Evolutionary conservation across 2,329 filamentous ascomycete species (phyloP).

Genomic region (Epicoccum sorghinum): DNA sequence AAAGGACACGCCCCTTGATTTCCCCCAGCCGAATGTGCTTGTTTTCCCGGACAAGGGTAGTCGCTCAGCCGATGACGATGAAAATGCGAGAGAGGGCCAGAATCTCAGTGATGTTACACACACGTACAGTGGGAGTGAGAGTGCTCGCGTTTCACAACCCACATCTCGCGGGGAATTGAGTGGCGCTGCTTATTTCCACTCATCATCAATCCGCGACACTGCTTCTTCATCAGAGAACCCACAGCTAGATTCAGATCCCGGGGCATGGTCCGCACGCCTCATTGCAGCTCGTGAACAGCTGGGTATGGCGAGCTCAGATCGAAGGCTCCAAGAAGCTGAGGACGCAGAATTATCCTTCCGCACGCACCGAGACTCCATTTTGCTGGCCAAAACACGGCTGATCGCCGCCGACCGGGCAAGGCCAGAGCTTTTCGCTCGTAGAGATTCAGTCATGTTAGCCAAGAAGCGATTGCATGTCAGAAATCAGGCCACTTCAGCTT

Average conservation of each 20-base stretch:
- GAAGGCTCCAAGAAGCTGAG: slow-evolving; percentile 38
- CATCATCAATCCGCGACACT: not conserved
- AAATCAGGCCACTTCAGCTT: slow-evolving; percentile 20
- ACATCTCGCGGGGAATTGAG: slow-evolving; percentile 18
- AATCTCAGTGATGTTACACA: no score
- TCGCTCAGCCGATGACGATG: slow-evolving; percentile 20
- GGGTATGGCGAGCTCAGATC: slow-evolving; percentile 6
- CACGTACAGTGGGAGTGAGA: slow-evolving; percentile 40
- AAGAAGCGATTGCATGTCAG: slow-evolving; percentile 36
- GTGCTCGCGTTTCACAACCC: slow-evolving; percentile 24
- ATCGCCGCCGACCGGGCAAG: slow-evolving; percentile 21
- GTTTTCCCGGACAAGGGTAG: slow-evolving; percentile 38
- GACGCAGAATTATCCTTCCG: slow-evolving; percentile 36
- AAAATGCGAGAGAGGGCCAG: slow-evolving; percentile 19
- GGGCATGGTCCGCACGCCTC: slow-evolving; percentile 3
- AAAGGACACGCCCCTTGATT: slow-evolving; percentile 19
- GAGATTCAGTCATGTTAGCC: slow-evolving; percentile 30
- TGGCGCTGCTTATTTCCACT: not conserved
- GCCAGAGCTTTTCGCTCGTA: slow-evolving; percentile 29
- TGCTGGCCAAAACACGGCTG: slow-evolving; percentile 37
- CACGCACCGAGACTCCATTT: slow-evolving; percentile 41
- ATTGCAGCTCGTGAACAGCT: slow-evolving; percentile 7
- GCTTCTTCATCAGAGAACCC: not conserved
- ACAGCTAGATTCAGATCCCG: slow-evolving; percentile 15
- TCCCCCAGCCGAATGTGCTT: slow-evolving; percentile 34